Base-by-base conservation (phyloP, 805 yeast genomes). In the Kluyveromyces dobzhanskii region DNA sequence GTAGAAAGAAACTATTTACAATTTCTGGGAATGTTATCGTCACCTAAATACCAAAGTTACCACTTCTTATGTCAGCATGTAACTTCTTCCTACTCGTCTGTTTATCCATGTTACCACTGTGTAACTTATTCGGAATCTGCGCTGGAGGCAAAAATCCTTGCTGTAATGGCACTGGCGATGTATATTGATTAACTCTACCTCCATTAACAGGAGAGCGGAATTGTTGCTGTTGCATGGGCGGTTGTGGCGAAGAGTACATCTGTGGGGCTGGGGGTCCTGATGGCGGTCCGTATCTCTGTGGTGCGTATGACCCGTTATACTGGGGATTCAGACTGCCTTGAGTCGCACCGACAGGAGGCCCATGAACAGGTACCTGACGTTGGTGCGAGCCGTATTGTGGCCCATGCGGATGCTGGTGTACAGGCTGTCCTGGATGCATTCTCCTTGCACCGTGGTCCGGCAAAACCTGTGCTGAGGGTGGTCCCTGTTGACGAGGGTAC, bases 21-120 rank as follows among this genome's bases (percentile, higher is more conserved):
- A n/a, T n/a, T n/a, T n/a, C n/a, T 21, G 24, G 24, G 9, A 21
- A 6, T 6, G 6, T 21, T 21, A 6, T 27, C 11, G 19, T 11
- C 28, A 13, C 3, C 44, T 60, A 80, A 27, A 82, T 79, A 33
- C 90, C 90, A 61, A 80, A 82, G 39, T 70, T 70, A 23, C 82
- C 83, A 41, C 73, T 76, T 50, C 74, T 72, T 35, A 82, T 68
- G 2, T 85, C 84, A 37, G 76, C 71, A 48, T 86, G 69, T 32
- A 82, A 65, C 38, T 70, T 67, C 30, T 75, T 79, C 49, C 78
- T 76, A 48, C 74, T 74, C 26, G 65, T 58, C 17, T 54, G 62
- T 37, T 62, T 56, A 35, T 55, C 52, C 10, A 53, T 48, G 19
- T 51, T 54, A 7, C 62, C 64, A 17, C 71, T 72, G 47, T 71